phyloP scores from a whole-genome alignment of 176 grass and related monocot genomes.

The Lolium perenne region DNA sequence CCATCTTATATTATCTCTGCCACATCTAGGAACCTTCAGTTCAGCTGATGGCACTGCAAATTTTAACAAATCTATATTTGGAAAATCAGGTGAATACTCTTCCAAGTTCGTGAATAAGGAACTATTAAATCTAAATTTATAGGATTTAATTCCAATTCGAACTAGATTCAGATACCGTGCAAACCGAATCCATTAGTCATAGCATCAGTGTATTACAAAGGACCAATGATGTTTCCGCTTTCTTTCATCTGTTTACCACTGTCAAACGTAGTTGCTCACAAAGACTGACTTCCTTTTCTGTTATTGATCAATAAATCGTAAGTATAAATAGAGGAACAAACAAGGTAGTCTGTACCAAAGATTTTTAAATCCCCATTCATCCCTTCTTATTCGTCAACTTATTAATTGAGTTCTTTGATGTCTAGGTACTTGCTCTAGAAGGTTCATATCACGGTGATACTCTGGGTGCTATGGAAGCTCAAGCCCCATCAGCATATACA shows the following conservation, averaged over 20 bases:
- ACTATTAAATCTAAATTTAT: not conserved
- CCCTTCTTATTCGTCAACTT: not conserved
- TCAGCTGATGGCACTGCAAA: not conserved
- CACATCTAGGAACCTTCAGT: not conserved
- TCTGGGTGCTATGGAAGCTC: slow-evolving; percentile 97
- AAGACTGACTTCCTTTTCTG: too few relatives aligned
- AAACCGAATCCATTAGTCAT: not conserved
- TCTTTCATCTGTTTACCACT: not conserved
- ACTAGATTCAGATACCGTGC: slow-evolving; percentile 2
- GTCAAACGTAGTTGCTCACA: too few relatives aligned
- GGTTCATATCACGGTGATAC: slow-evolving; percentile 98
- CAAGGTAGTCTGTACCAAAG: not conserved
- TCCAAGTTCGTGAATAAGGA: slow-evolving; percentile 8
- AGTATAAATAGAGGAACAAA: not conserved
- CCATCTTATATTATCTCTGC: not conserved
- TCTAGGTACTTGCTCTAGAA: slow-evolving; percentile 83
- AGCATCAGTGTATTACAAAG: not conserved
- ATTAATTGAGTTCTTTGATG: slow-evolving; percentile 28
- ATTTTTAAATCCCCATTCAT: not conserved
- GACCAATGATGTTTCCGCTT: not conserved
- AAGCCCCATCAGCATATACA: slow-evolving; percentile 95
- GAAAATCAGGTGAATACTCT: not conserved
- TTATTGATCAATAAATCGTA: too few relatives aligned
- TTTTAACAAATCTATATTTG: not conserved
- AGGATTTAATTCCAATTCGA: not conserved